These are phyloP conservation scores for Russula sp. DNA, from an alignment of 768 basidiomycete genomes.

Conservation along the genomic window DNA sequence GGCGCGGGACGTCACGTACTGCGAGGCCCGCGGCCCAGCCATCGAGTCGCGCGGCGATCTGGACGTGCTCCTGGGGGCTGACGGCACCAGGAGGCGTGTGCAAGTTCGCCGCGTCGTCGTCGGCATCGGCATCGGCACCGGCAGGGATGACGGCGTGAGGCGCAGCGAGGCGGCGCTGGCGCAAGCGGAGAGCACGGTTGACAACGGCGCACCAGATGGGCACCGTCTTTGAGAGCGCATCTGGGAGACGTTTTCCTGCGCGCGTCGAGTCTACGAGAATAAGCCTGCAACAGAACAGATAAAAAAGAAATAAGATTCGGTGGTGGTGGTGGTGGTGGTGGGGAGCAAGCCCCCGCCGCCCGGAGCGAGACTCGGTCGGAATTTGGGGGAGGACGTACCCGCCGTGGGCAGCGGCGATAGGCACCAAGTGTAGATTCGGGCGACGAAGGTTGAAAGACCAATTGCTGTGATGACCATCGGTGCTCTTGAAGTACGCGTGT, in stretches of 20 bases:
- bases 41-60: slow-evolving; percentile 63
- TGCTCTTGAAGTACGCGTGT: slow-evolving; percentile 87
- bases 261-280: slow-evolving; percentile 91
- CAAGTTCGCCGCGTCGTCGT: slow-evolving; percentile 37
- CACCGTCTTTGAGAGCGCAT: slow-evolving; percentile 83
- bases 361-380: neutral
- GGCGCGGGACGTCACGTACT: slow-evolving; percentile 38
- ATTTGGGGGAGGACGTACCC: slow-evolving; percentile 45
- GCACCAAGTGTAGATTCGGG: slow-evolving; percentile 75
- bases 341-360: neutral
- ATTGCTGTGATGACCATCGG: slow-evolving; percentile 78
- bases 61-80: slow-evolving; percentile 68
- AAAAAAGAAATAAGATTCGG: neutral
- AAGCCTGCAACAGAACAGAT: slow-evolving; percentile 40
- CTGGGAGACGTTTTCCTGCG: slow-evolving; percentile 89
- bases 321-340: neutral
- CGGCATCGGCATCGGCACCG: slow-evolving; percentile 37
- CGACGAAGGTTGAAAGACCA: slow-evolving; percentile 84
- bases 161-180: neutral
- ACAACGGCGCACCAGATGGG: slow-evolving; percentile 93
- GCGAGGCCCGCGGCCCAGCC: slow-evolving; percentile 60
- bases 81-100: slow-evolving; percentile 69
- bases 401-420: slow-evolving; percentile 43
- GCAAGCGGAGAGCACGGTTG: slow-evolving; percentile 53
- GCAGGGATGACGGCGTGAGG: neutral